A percentile compares a stretch with the other conserved stretches of the same genome.
phyloP scores from a whole-genome alignment of 306 rosid species.

The Malus fusca region DNA sequence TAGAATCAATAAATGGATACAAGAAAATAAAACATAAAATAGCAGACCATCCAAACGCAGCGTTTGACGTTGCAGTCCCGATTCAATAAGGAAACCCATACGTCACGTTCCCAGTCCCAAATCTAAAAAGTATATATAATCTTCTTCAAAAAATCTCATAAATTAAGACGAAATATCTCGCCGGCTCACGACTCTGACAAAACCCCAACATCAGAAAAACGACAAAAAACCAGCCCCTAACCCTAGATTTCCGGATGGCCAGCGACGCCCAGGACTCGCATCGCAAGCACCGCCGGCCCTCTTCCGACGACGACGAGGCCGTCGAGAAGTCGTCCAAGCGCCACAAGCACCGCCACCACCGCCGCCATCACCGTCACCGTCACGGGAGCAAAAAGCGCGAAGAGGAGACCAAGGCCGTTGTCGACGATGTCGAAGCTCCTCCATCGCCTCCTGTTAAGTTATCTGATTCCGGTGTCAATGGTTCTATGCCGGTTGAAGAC shows the following conservation, averaged over 20 bases:
- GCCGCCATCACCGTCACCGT: conserved; percentile 52
- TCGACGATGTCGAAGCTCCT: conserved; percentile 22
- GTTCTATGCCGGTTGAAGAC: conserved; percentile 41
- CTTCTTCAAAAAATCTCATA: not conserved
- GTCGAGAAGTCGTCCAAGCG: conserved; percentile 64
- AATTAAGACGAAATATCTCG: not conserved
- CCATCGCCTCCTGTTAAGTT: conserved; percentile 12
- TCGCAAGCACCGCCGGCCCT: conserved; percentile 61
- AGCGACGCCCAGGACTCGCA: conserved; percentile 51
- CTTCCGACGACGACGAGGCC: conserved; percentile 39
- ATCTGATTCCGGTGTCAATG: conserved; percentile 1
- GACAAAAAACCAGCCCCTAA: conserved; percentile 25
- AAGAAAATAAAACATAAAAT: too few relatives aligned
- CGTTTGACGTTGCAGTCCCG: not conserved
- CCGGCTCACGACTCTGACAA: not conserved
- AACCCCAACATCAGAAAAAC: not conserved
- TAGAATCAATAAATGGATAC: too few relatives aligned
- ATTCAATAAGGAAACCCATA: not conserved
- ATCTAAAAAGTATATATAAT: not conserved
- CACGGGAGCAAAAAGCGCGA: conserved; percentile 47
- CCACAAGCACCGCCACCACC: conserved; percentile 73
- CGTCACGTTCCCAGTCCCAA: not conserved
- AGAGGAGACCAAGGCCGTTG: conserved; percentile 28
- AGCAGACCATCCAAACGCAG: too few relatives aligned
- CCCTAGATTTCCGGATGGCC: conserved; percentile 58